Base-by-base conservation (phyloP, 176 grass and related monocot genomes). In the Musa itinerans region DNA sequence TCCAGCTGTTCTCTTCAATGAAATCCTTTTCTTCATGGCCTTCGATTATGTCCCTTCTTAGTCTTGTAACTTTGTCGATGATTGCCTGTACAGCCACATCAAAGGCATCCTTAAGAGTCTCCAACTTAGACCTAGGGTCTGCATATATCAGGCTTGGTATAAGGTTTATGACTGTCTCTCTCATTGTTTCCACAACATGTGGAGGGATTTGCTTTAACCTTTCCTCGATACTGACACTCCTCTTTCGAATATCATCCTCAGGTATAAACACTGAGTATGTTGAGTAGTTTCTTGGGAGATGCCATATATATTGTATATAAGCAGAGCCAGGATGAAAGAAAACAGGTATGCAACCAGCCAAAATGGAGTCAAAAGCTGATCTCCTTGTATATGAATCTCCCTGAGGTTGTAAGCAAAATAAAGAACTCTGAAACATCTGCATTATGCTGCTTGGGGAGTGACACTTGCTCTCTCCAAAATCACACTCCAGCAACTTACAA, bases 271-370 rank as follows among this genome's bases (percentile, higher is more conserved):
- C 88, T 2, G 95, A 99, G 69, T 99, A 99, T 10, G 75, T 83
- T 8, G 95, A 89, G 57, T 91, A 99, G 72, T 99, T 99, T 83
- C 87, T 92, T 2, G 91, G 95, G 62, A 99, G 86, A 80, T 99
- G 95, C 95, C 95, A 94, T 54, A 85, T 94, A 80, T 99, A 94
- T 22, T 97, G 93, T 65, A 87, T 84, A 22, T 93, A 97, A 0
- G 93, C 93, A 64, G 93, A 97, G 72, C 93, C 93, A 1, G 93
- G 93, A 86, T 97, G 93, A 74, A 97, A 97, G 85, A 97, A 93
- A 83, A 97, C 93, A 65, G 93, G 93, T 77, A 97, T 82, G 52
- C 93, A 97, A 50, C 93, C 93, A n/a, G 93, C 93, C 72, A 97
- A 54, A 79, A 97, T 93, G 0, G 93, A 97, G 73, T 97, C 93